phyloP scores from a whole-genome alignment of 2,329 filamentous ascomycete species.

The Xylariaceae sp. region DNA sequence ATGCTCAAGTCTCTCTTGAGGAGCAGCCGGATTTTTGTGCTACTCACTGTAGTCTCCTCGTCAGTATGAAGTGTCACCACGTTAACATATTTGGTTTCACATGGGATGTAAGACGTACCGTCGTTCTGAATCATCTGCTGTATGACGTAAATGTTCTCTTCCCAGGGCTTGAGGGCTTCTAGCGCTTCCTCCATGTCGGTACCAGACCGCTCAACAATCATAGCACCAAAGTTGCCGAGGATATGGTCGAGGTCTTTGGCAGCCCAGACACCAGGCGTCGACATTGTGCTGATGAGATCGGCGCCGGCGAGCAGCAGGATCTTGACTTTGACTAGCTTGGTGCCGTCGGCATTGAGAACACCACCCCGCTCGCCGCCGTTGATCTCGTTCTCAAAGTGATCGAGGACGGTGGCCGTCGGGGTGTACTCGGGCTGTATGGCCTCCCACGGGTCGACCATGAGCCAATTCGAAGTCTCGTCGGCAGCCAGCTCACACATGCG shows the following conservation, averaged over 20 bases:
- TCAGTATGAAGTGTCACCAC: slow-evolving; percentile 6
- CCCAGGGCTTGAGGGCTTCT: slow-evolving; percentile 75
- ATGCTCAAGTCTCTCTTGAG: slow-evolving; percentile 78
- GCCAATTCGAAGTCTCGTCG: slow-evolving; percentile 69
- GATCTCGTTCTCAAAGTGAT: slow-evolving; percentile 89
- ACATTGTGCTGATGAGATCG: slow-evolving; percentile 74
- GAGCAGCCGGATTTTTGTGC: slow-evolving; percentile 66
- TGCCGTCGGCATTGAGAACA: slow-evolving; percentile 65
- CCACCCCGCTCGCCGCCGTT: slow-evolving; percentile 74
- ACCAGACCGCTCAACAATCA: slow-evolving; percentile 83
- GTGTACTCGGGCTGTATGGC: slow-evolving; percentile 81
- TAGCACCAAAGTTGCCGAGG: slow-evolving; percentile 72
- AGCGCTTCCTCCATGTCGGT: slow-evolving; percentile 88
- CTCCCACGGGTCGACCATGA: slow-evolving; percentile 89
- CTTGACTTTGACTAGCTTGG: slow-evolving; percentile 61
- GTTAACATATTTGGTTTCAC: background rate
- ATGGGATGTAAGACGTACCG: slow-evolving; percentile 13
- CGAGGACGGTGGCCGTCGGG: slow-evolving; percentile 83
- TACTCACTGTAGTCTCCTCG: slow-evolving; percentile 54
- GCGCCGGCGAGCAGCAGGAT: slow-evolving; percentile 81
- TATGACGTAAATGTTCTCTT: slow-evolving; percentile 83
- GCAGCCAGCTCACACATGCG: slow-evolving; percentile 86
- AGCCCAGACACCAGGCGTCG: slow-evolving; percentile 74
- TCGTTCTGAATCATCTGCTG: slow-evolving; percentile 86
- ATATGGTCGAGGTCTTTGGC: slow-evolving; percentile 84